Evolutionary conservation across 139 green algal genomes (phyloP).

Genomic region (Volvox africanus): DNA sequence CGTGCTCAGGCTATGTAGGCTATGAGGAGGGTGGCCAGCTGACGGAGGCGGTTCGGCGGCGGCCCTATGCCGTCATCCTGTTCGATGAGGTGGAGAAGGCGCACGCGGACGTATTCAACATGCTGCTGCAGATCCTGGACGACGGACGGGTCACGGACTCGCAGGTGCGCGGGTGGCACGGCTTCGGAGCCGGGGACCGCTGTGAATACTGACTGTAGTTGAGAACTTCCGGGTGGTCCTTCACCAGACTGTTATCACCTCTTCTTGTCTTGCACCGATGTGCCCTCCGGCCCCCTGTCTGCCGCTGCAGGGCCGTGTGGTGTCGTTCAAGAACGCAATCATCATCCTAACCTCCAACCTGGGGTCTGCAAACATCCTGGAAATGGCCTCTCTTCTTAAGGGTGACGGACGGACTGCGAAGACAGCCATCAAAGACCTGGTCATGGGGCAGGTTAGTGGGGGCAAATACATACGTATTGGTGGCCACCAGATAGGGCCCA

Average conservation of each 20-base stretch:
- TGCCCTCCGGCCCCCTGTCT: neutral
- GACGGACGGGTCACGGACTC: slow-evolving; percentile 95
- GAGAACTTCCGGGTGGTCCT: too few species aligned
- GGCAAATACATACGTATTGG: neutral
- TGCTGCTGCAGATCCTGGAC: slow-evolving; percentile 97
- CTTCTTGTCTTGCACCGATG: too few species aligned
- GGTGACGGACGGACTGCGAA: neutral
- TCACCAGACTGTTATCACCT: too few species aligned
- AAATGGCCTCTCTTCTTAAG: slow-evolving; percentile 32
- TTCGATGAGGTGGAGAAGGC: slow-evolving; percentile 99
- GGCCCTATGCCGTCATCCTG: slow-evolving; percentile 90
- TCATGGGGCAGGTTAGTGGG: slow-evolving; percentile 49
- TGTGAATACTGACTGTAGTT: too few species aligned
- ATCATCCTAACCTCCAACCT: slow-evolving; percentile 98
- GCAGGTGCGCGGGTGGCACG: slow-evolving; percentile 58
- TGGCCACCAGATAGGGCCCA: too few species aligned
- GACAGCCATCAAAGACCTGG: slow-evolving; percentile 43
- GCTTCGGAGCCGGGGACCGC: too few species aligned
- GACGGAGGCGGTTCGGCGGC: slow-evolving; percentile 82
- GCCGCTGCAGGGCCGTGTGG: slow-evolving; percentile 79
- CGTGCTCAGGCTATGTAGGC: slow-evolving; percentile 86
- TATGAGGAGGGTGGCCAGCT: slow-evolving; percentile 87
- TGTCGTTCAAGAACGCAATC: slow-evolving; percentile 97
- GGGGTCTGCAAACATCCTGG: slow-evolving; percentile 81
- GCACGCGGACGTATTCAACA: slow-evolving; percentile 98